These are phyloP conservation scores for Boletus subparvulus DNA, from an alignment of 768 basidiomycete species.

Conservation along the genomic window DNA sequence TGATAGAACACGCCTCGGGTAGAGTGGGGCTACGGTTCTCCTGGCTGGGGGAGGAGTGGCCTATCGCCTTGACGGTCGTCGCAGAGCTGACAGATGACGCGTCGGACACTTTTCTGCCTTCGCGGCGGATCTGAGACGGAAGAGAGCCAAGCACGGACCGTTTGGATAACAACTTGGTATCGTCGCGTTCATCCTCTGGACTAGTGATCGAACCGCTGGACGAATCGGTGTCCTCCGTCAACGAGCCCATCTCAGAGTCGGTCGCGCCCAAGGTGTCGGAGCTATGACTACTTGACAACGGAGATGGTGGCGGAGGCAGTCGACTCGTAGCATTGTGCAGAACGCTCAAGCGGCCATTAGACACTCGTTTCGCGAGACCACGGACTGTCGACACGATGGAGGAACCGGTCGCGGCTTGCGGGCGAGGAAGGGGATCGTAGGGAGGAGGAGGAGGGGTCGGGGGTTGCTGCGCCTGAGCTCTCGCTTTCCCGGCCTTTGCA, in stretches of 20 bases:
- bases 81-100: slow-evolving; percentile 36
- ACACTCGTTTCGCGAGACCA: slow-evolving; percentile 59
- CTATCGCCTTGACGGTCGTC: slow-evolving; percentile 35
- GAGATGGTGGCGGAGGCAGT: slow-evolving; percentile 28
- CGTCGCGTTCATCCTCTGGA: slow-evolving; percentile 45
- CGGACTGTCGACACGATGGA: slow-evolving; percentile 56
- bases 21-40: slow-evolving; percentile 16
- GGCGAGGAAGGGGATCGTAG: slow-evolving; percentile 32
- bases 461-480: slow-evolving; percentile 48
- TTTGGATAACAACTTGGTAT: slow-evolving; percentile 21
- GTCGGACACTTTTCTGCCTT: slow-evolving; percentile 39
- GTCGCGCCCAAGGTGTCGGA: slow-evolving; percentile 45
- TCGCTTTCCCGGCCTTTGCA: slow-evolving; percentile 51
- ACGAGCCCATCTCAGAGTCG: slow-evolving; percentile 59
- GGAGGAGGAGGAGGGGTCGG: slow-evolving; percentile 46
- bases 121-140: slow-evolving; percentile 43
- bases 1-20: slow-evolving; percentile 24
- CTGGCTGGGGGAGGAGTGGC: slow-evolving; percentile 20
- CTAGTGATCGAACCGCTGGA: slow-evolving; percentile 51
- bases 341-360: slow-evolving; percentile 38
- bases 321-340: slow-evolving; percentile 18
- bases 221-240: slow-evolving; percentile 63
- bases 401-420: slow-evolving; percentile 28
- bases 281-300: slow-evolving; percentile 42
- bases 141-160: slow-evolving; percentile 49